A percentile compares a stretch with the other conserved stretches of the same genome.
phyloP scores from a whole-genome alignment of 73 alveolate species.

The Durusdinium trenchii region DNA sequence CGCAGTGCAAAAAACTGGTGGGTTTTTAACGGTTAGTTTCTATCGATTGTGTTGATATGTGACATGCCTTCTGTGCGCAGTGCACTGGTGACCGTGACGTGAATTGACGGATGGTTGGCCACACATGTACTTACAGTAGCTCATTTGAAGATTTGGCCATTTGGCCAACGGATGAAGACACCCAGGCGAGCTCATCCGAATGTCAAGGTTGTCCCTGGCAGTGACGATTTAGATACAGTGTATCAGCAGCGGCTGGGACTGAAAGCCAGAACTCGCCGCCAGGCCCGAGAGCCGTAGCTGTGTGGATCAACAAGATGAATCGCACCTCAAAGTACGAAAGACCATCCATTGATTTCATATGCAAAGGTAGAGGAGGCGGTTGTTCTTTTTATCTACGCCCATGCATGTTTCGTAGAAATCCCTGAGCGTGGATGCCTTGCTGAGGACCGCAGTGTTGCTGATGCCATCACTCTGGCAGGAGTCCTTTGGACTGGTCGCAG shows the following conservation, averaged over 20 bases:
- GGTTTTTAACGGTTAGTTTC: no score
- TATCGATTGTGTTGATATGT: no score
- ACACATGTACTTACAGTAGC: no score
- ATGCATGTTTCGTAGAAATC: no score
- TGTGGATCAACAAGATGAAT: background rate
- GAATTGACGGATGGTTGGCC: no score
- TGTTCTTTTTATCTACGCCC: no score
- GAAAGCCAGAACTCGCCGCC: background rate
- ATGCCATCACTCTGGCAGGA: conserved; percentile 94
- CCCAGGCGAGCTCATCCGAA: conserved; percentile 80
- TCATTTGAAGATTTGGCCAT: no score
- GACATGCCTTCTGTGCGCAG: no score
- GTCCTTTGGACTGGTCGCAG: conserved; percentile 88
- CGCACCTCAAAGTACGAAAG: background rate
- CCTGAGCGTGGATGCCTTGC: background rate
- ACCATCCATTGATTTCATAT: no score
- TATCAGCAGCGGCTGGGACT: conserved; percentile 47
- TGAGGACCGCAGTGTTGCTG: conserved; percentile 75
- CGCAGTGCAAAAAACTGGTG: no score
- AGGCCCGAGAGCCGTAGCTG: background rate
- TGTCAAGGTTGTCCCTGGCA: conserved; percentile 45
- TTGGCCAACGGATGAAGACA: background rate
- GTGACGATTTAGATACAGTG: conserved; percentile 46
- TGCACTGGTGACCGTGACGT: no score
- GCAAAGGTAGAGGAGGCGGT: no score